Evolutionary conservation across 2,329 filamentous ascomycete genomes (phyloP), one percentile per base, ranked within the genome.

Genomic region (Monosporascus sp.): DNA sequence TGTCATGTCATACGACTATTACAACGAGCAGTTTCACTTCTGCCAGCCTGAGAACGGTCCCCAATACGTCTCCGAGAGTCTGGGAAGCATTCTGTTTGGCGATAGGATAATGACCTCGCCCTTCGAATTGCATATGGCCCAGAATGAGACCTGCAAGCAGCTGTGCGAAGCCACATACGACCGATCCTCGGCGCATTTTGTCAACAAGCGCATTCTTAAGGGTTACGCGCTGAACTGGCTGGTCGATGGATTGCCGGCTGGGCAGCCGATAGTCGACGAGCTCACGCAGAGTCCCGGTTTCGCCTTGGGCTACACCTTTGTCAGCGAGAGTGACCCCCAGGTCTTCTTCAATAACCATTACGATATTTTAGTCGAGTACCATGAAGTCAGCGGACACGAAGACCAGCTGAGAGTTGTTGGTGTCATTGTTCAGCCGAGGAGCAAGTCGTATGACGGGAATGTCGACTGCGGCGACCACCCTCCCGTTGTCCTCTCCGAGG

Each of bases 71-170:
- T 86, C 89, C 41, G 94, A 97, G 74, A 94, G 89, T 59, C 72
- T 99, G 58, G 94, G 94, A 24, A 97, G 93, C 77, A 99, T 99
- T 67, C 74, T 99, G 49, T 99, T 99, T 63, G 94, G 94, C 61
- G 94, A 99, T 73, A 84, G 94, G 52, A 99, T 99, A 74, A 90
- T 90, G 75, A 96, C 90, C n/a, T 97, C 93, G 37, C 90, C 93
- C 0, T 96, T 96, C 66, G 84, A 96, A 66, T 77, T 97, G 55
- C 82, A 84, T 60, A 97, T 99, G 92, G 84, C 75, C 52, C 76
- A 84, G 57, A 94, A 99, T 68, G 89, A 97, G 71, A 86, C 85
- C 0, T 99, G 94, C 76, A 94, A 93, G 70, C 71, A 80, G 17
- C 77, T 96, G 3, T 99, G 94, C 71, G 74, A 78, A 27, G 77